Evolutionary conservation across 1,284 basidiomycete species (phyloP), one percentile per base, ranked within the genome.

Genomic region (Malassezia restricta): DNA sequence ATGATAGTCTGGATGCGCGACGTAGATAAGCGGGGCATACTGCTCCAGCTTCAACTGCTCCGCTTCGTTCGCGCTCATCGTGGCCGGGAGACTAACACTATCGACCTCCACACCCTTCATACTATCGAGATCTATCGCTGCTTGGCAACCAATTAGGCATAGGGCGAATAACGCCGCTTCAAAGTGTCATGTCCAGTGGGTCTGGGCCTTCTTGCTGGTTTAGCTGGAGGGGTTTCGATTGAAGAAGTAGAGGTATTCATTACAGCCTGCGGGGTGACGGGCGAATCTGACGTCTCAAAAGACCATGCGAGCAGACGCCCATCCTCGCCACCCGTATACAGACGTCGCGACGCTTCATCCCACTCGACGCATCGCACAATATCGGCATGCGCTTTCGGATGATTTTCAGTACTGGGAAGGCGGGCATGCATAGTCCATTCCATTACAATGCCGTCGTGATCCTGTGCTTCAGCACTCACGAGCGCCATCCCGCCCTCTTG

Each of bases 291-390:
- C 14, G 32, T 12, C 8, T 53, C 46, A 17, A 54, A 14, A 12
- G 46, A 32, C 49, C 51, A 53, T 9, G 41, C 47, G 17, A 57
- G 32, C 6, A 56, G 14, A 7, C 24, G 38, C 5, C 46, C 44
- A 37, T 54, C 56, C 31, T 54, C 52, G 14, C 45, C 47, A 14
- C 51, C 44, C 3, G 52, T 49, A 41, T 30, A 47, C 8, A 53
- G 49, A 0, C 39, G 43, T 15, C 42, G 41, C 6, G 24, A 14
- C 9, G 5, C 9, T 12, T 32, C 43, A n/a, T 50, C 53, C 47
- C 53, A 50, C 14, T 30, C 42, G 5, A 55, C 43, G 32, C 43
- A 50, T 8, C 53, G 53, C 32, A 55, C 53, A 50, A 55, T 55
- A 24, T 55, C 53, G 6, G 37, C 31, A n/a, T 55, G 53, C 9